phyloP scores from a whole-genome alignment of 2,329 filamentous ascomycete species.

The Fusarium sp. region DNA sequence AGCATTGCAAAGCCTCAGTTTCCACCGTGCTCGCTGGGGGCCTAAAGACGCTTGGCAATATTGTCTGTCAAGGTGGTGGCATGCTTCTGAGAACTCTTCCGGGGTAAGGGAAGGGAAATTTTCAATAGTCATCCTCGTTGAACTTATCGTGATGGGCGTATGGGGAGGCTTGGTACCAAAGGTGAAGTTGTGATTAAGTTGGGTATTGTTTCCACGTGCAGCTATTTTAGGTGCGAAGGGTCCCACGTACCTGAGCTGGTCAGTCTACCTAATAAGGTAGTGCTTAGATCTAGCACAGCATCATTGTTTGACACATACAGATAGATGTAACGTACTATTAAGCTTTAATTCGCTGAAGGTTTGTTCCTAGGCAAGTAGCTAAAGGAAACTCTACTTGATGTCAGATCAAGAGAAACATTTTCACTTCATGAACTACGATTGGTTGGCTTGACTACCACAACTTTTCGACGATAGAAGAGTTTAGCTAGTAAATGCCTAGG shows the following conservation, averaged over 20 bases:
- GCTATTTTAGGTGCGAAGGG: conserved; percentile 13
- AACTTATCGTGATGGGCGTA: background rate
- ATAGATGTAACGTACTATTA: background rate
- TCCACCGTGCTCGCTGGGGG: conserved; percentile 65
- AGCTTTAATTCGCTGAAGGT: background rate
- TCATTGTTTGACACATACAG: background rate
- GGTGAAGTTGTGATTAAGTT: conserved; percentile 19
- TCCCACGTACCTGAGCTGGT: conserved; percentile 14
- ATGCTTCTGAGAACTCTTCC: conserved; percentile 74
- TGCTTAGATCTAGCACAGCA: background rate
- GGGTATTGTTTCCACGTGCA: conserved; percentile 20
- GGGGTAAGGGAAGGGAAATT: conserved; percentile 71
- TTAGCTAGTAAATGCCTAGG: too few relatives aligned
- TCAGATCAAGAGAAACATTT: background rate
- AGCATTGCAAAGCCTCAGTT: conserved; percentile 64
- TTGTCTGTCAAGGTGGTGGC: conserved; percentile 70
- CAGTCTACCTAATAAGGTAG: background rate
- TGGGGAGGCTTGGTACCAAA: background rate
- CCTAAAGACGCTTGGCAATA: conserved; percentile 71
- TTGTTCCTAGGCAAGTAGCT: background rate
- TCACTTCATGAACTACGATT: background rate
- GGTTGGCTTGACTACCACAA: background rate
- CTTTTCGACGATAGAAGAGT: background rate
- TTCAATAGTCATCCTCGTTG: conserved; percentile 57
- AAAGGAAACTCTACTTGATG: background rate